Evolutionary conservation across 345 rosid species (phyloP), one percentile per base, ranked within the genome.

Genomic region (Viola odorata): DNA sequence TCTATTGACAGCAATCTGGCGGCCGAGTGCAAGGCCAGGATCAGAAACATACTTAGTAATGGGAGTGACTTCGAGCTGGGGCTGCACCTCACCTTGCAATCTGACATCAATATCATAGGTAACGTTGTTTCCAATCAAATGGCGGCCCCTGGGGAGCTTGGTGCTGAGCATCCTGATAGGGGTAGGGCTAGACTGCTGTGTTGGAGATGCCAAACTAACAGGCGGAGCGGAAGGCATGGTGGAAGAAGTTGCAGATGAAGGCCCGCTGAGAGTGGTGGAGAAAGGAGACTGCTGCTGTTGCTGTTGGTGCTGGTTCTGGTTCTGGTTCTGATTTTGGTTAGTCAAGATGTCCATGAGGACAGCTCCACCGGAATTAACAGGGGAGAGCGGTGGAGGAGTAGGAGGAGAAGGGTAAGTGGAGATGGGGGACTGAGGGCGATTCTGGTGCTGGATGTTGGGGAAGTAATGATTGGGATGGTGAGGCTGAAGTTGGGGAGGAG

Each of bases 51-150:
- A 92, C 69, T 84, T 90, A 6, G 99, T 90, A 60, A 94, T 94
- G 38, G 99, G 97, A 61, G 88, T 86, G 49, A 81, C 95, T 80
- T 87, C 99, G 2, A 94, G 95, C 80, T 86, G 87, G 1, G 95
- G 89, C 72, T 86, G 91, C 58, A 69, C 66, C 79, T 85, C 95
- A 9, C 91, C 96, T 3, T 69, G 82, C 60, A 81, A 37, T 69
- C 85, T 70, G 50, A 65, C 77, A 60, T 86, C 90, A 3, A 90
- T 84, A 70, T 90, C 96, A 52, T 88, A 88, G 10, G 68, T 80
- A 4, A 76, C 84, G 45, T 70, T 70, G 17, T 63, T 77, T 47
- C 91, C 97, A 11, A 48, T 62, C 73, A 89, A 57, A 53, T 83
- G 77, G 70, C 89, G 77, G 39, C 96, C 98, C 45, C 52, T 78